A percentile compares a stretch with the other conserved stretches of the same genome.
These are phyloP conservation scores for Saraca asoca DNA, from an alignment of 331 rosid genomes.

Conservation along the genomic window DNA sequence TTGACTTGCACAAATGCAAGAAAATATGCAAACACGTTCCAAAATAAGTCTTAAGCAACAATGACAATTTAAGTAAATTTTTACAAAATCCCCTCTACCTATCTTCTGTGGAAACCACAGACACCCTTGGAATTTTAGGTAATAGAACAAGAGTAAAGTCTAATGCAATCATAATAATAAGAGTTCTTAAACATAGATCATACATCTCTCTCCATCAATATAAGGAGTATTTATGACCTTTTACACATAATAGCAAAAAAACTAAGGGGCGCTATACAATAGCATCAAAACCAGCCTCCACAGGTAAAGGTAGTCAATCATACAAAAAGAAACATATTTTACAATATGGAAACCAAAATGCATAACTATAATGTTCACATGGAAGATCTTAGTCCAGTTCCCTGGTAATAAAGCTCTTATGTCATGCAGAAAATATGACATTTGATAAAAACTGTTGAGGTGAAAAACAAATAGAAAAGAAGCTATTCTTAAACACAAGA, in stretches of 20 bases:
- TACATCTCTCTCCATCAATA: not conserved
- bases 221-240: not conserved
- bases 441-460: too few species aligned
- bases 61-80: not conserved
- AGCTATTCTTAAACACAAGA: too few species aligned
- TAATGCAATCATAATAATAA: too few species aligned
- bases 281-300: constrained; percentile 14
- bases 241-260: constrained; percentile 7
- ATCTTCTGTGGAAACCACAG: too few species aligned
- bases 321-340: constrained; percentile 2
- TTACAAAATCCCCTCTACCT: not conserved
- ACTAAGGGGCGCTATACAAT: not conserved
- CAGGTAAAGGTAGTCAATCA: not conserved
- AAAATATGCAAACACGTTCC: constrained; percentile 8
- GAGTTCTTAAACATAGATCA: too few species aligned
- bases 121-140: too few species aligned
- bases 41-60: not conserved
- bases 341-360: not conserved
- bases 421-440: too few species aligned
- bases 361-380: constrained; percentile 1
- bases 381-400: constrained; percentile 8
- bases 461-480: too few species aligned
- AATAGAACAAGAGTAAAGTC: too few species aligned
- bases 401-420: constrained; percentile 1
- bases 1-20: constrained; percentile 2